Evolutionary conservation across 306 rosid genomes (phyloP).

Genomic region (barrel medic (Medicago truncatula)): MtrunA17r5.0-ANR NC_053048.1:38461001-38461500

Average conservation of each 20-base stretch:
- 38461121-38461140: conserved; percentile 60
- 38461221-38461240: conserved; percentile 66
- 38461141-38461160: conserved; percentile 65
- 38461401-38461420: background rate
- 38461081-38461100: too few relatives aligned
- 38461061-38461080: too few relatives aligned
- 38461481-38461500: conserved; percentile 22
- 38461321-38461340: conserved; percentile 10
- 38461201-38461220: conserved; percentile 70
- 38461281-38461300: background rate
- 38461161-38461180: conserved; percentile 57
- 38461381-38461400: conserved; percentile 11
- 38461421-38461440: conserved; percentile 8
- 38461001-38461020: conserved; percentile 4
- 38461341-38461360: conserved; percentile 13
- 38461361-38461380: background rate
- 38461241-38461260: conserved; percentile 42
- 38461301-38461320: conserved; percentile 14
- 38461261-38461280: background rate
- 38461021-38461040: conserved; percentile 22
- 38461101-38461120: conserved; percentile 40
- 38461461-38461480: conserved; percentile 31
- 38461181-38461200: conserved; percentile 52
- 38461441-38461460: conserved; percentile 34
- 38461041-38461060: background rate